Conservation (phyloP, 768 basidiomycete genomes). For the Butyriboletus loyo region DNA sequence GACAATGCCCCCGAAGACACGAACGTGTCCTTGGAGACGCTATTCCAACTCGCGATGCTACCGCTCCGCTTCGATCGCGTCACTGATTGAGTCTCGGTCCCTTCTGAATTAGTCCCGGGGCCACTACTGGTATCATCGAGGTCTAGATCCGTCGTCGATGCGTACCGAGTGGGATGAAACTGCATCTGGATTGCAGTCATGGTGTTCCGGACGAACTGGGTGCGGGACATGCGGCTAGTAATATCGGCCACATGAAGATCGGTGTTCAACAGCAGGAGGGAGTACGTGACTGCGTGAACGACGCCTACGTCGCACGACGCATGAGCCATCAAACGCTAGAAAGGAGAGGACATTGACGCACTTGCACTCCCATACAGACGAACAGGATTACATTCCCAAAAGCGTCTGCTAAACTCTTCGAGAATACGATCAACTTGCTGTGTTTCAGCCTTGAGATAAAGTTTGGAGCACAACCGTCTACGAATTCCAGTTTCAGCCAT, state of each 20-base stretch:
- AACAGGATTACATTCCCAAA: conserved; percentile 86
- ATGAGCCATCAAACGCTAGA: conserved; percentile 1
- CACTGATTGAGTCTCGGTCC: conserved; percentile 44
- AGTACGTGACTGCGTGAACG: conserved; percentile 94
- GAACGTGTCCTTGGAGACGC: conserved; percentile 61
- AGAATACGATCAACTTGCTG: conserved; percentile 98
- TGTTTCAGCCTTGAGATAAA: conserved; percentile 93
- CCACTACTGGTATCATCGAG: conserved; percentile 66
- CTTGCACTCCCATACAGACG: conserved; percentile 82
- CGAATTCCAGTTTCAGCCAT: background rate
- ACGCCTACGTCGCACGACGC: conserved; percentile 51
- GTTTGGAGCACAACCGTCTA: conserved; percentile 85
- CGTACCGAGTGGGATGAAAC: conserved; percentile 51
- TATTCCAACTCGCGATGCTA: conserved; percentile 84
- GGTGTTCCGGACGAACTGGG: conserved; percentile 91
- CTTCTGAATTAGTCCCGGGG: conserved; percentile 54
- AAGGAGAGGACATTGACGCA: conserved; percentile 37
- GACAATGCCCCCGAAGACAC: conserved; percentile 38
- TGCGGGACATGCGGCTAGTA: conserved; percentile 82
- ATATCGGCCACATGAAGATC: conserved; percentile 96
- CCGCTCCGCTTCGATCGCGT: conserved; percentile 72
- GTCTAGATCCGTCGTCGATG: conserved; percentile 61
- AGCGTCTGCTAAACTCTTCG: conserved; percentile 85
- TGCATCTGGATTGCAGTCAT: conserved; percentile 82
- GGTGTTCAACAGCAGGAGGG: conserved; percentile 90